Evolutionary conservation across 164 flowering plant genomes (phyloP), one percentile per base, ranked within the genome.

Genomic region (Vitis labrusca): DNA sequence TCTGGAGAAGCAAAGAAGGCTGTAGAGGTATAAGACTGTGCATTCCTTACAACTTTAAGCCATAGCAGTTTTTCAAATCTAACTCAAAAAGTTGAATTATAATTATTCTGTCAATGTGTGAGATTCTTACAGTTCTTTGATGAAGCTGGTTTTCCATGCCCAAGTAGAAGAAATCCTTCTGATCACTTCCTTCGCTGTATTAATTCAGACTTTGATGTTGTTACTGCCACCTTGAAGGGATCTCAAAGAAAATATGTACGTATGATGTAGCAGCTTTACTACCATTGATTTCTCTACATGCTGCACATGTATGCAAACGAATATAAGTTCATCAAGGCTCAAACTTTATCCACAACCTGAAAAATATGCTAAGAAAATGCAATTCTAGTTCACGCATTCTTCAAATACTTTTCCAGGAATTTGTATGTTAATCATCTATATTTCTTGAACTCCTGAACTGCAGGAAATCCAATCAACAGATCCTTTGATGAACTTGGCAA

Each of bases 1-100:
- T 90, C 87, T 75, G 94, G 97, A 7, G 62, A 68, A 30, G 66
- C 67, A 14, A 52, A 59, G 23, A 49, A 37, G 37, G 71, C 71
- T 2, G 8, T 30, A 17, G 37, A 72, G 74, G 70, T 59, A n/a
- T 29, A 29, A 15, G 44, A 37, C 5, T 37, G 5, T 66, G 15
- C 15, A 48, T 53, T 16, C 14, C 32, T 19, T n/a, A 58, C 32
- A 29, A 8, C 27, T 23, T 48, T 64, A 30, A n/a, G 14, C 15
- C 13, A 30, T 10, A 17, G 5, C 10, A 14, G 7, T 29, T 47
- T 49, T 63, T 17, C 23, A 23, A 23, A 23, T 23, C 27, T 23
- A 23, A 23, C 27, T 1, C 27, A 23, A 1, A 3, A 37, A 3
- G 9, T 29, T 19, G 1, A 11, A 5, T 19, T 13, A 5, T 32